Evolutionary conservation across 169 alveolate species (phyloP).

Genomic region (Cryptosporidium andersoni): DNA sequence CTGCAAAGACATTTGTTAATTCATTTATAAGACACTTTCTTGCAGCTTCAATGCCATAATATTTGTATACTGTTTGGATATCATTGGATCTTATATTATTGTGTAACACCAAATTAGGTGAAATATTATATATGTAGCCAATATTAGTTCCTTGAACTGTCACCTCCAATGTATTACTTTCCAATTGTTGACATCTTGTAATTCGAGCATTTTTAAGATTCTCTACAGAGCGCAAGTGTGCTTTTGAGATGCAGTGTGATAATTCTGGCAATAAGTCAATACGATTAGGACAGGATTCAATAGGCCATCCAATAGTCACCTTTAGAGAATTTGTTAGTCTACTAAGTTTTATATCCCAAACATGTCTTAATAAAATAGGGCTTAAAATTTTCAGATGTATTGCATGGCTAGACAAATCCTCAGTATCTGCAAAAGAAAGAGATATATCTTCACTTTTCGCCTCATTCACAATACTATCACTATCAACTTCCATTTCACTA

Average conservation of each 20-base stretch:
- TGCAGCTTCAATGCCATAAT: conserved; percentile 99
- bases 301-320: conserved; percentile 33
- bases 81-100: conserved; percentile 92
- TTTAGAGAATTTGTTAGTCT: conserved; percentile 35
- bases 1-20: conserved; percentile 92
- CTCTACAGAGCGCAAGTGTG: conserved; percentile 35
- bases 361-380: conserved; percentile 21
- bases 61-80: conserved; percentile 88
- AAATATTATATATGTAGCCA: conserved; percentile 71
- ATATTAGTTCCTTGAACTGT: conserved; percentile 66
- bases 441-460: conserved; percentile 3
- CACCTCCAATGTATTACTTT: conserved; percentile 3
- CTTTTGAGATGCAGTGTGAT: conserved; percentile 15
- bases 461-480: not conserved
- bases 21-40: conserved; percentile 93
- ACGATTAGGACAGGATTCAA: conserved; percentile 38
- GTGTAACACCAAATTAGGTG: conserved; percentile 83
- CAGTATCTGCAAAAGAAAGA: conserved; percentile 1
- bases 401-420: conserved; percentile 2
- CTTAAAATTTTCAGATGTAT: conserved; percentile 35
- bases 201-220: conserved; percentile 56
- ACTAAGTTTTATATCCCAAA: conserved; percentile 22
- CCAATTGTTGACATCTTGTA: conserved; percentile 11
- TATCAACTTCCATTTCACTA: conserved; percentile 33
- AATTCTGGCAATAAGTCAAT: conserved; percentile 55